Evolutionary conservation across 768 basidiomycete species (phyloP).

Genomic region (Boletus rubescentipes): DNA sequence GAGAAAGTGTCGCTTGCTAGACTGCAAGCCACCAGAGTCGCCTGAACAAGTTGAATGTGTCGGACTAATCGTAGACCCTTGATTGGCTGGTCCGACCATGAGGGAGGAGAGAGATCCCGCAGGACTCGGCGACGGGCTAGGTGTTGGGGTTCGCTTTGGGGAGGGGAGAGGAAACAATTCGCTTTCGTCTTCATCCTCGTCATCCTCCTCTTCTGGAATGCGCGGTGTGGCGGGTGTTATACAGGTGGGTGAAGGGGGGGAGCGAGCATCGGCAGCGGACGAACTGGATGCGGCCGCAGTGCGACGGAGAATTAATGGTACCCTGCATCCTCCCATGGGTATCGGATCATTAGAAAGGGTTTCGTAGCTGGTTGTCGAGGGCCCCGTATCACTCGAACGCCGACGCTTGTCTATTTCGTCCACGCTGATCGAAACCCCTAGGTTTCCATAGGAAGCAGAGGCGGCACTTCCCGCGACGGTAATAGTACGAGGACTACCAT

Average conservation of each 20-base stretch:
- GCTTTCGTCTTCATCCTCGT: conserved; percentile 55
- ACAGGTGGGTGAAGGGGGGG: conserved; percentile 14
- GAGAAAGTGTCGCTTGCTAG: conserved; percentile 13
- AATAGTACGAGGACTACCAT: conserved; percentile 32
- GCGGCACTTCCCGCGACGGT: conserved; percentile 33
- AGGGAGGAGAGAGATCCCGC: conserved; percentile 31
- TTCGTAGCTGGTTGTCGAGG: not conserved
- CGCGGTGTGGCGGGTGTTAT: conserved; percentile 16
- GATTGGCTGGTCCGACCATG: conserved; percentile 1
- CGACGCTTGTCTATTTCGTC: conserved; percentile 66
- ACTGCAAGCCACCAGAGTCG: conserved; percentile 2
- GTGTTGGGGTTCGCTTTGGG: conserved; percentile 52
- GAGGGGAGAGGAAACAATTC: conserved; percentile 61
- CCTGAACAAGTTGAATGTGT: conserved; percentile 19
- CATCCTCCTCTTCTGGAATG: conserved; percentile 37
- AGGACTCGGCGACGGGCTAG: conserved; percentile 39
- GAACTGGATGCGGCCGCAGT: not conserved
- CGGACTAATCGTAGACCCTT: conserved; percentile 5
- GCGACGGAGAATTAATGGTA: not conserved
- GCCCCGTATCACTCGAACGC: conserved; percentile 39
- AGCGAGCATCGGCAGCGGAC: not conserved
- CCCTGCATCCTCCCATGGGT: not conserved
- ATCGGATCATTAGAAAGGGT: not conserved
- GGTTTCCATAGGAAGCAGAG: conserved; percentile 20
- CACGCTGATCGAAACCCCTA: conserved; percentile 45